Conservation (phyloP, 2,329 filamentous ascomycete species). For the Chrysoporthe austroafricana region DNA sequence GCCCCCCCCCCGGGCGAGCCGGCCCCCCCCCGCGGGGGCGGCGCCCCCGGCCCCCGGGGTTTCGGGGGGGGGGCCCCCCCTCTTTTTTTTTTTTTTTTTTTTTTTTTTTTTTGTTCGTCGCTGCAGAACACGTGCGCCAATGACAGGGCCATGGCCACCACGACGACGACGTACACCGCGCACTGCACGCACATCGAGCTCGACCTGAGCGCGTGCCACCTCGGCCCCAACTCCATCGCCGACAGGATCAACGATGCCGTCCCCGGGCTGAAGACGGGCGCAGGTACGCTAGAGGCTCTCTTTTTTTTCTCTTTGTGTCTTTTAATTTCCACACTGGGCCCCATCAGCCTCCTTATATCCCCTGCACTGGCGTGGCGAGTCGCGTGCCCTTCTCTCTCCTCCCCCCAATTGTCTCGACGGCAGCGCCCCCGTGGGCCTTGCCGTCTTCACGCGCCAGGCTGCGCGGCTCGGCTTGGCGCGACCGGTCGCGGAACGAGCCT, state of each 20-base stretch:
- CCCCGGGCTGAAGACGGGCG: slow-evolving; percentile 62
- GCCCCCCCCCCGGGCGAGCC: too few species aligned
- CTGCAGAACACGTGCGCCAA: slow-evolving; percentile 13
- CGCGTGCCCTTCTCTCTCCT: not conserved
- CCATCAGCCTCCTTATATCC: slow-evolving; percentile 22
- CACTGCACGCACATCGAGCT: slow-evolving; percentile 43
- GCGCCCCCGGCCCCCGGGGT: too few species aligned
- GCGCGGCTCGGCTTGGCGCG: not conserved
- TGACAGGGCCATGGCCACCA: slow-evolving; percentile 26
- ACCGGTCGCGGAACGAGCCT: not conserved
- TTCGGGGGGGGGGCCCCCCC: not conserved
- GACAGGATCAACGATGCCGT: slow-evolving; percentile 59
- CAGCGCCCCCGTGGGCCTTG: too few species aligned
- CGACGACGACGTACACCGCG: slow-evolving; percentile 11
- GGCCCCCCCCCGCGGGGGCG: too few species aligned
- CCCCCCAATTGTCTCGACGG: not conserved
- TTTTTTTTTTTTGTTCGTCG: slow-evolving; percentile 8
- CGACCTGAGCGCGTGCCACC: slow-evolving; percentile 50
- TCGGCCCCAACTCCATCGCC: slow-evolving; percentile 49
- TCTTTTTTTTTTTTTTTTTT: not conserved
- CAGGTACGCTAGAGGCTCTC: slow-evolving; percentile 47
- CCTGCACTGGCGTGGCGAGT: slow-evolving; percentile 1
- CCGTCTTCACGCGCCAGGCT: slow-evolving; percentile 12
- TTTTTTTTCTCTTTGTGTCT: slow-evolving; percentile 27
- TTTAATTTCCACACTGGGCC: not conserved